Percentiles rank a stretch among this genome's conserved stretches.
Conservation (phyloP, 2,329 filamentous ascomycete genomes). For the Zymoseptoria tritici region DNA sequence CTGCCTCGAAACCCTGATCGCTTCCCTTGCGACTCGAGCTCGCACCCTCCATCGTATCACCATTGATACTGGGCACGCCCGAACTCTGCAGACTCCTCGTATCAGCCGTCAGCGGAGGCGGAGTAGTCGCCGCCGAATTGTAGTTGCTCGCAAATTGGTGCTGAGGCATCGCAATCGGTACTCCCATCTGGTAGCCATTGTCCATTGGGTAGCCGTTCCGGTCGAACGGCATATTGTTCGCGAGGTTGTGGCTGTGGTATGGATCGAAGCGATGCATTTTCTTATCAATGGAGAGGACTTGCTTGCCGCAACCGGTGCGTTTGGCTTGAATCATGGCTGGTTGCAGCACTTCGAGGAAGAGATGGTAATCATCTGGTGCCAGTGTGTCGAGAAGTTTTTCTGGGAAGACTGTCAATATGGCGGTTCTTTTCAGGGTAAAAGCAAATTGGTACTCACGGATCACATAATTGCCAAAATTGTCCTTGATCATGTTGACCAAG, state of each 20-base stretch:
- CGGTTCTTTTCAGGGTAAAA: neutral
- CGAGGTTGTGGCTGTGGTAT: constrained; percentile 10
- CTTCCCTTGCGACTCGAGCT: constrained; percentile 20
- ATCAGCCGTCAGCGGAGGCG: constrained; percentile 22
- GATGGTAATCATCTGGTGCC: constrained; percentile 33
- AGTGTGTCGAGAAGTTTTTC: constrained; percentile 66
- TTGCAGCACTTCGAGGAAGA: constrained; percentile 35
- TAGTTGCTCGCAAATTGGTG: constrained; percentile 20
- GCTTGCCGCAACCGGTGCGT: constrained; percentile 36
- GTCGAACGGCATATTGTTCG: constrained; percentile 2
- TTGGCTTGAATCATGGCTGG: constrained; percentile 41
- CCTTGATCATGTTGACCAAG: constrained; percentile 73
- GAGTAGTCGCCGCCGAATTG: constrained; percentile 22
- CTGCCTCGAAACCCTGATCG: constrained; percentile 15
- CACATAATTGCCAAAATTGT: constrained; percentile 93
- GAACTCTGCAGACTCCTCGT: constrained; percentile 24
- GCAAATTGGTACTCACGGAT: constrained; percentile 63
- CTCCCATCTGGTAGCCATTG: neutral
- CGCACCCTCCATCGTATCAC: constrained; percentile 30
- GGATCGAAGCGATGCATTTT: constrained; percentile 40
- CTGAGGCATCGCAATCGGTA: constrained; percentile 4
- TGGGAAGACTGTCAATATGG: constrained; percentile 33
- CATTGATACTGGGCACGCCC: constrained; percentile 25
- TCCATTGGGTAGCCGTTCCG: constrained; percentile 7
- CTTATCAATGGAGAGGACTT: constrained; percentile 41